Evolutionary conservation across 345 rosid species (phyloP), one percentile per base, ranked within the genome.

Genomic region (Cardamine chenopodiifolia): DNA sequence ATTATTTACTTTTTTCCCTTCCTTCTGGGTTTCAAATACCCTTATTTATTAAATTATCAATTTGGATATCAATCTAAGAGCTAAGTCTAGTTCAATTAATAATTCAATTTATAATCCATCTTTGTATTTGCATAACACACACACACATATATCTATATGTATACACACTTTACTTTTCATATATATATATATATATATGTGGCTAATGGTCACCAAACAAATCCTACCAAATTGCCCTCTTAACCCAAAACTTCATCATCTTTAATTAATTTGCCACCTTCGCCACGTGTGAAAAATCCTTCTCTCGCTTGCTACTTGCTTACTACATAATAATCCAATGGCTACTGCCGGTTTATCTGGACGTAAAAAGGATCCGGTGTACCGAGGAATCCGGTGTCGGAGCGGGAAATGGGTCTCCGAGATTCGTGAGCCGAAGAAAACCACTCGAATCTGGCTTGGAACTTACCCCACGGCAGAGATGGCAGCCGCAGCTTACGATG

Each of bases 371-470:
- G 93, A 89, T 72, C 80, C 89, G 8, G 26, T 45, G 48, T 89
- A 81, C 70, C 81, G 87, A 0, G 98, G 98, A 32, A 93, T 88
- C 78, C 80, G 98, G 28, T 75, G 85, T 76, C 87, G 98, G 61
- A 80, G 96, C 23, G 89, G 85, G 1, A 93, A 93, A 77, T 93
- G 98, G 98, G 97, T 93, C 29, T 89, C 94, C 0, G 98, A 93
- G 80, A 86, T 93, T 76, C 90, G 98, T 62, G 96, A 93, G 61
- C 98, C 98, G 0, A 87, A 87, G 55, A 93, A 93, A 71, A 89
- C 89, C 7, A 86, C 89, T 5, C 84, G 98, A 11, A 91, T 93
- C 64, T 93, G 98, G 98, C 96, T 93, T 0, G 98, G 98, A 11
- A 93, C 98, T 5, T 93, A 84, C 66, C 80, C 92, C 0, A 78